Base-by-base conservation (phyloP, 495 filamentous ascomycete species). In the Annulohypoxylon maeteangense region DNA sequence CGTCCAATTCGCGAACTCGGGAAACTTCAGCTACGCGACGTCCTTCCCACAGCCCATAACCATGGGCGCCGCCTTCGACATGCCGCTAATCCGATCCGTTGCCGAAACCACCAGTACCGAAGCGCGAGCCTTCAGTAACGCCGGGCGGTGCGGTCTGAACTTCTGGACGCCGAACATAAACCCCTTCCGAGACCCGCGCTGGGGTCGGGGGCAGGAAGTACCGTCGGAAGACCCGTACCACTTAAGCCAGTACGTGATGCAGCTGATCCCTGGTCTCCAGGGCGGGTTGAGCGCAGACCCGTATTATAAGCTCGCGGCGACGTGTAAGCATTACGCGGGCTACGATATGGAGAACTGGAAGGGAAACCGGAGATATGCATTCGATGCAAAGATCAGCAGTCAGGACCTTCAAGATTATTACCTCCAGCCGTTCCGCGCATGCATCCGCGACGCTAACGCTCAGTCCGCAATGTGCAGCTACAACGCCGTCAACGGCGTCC, bases 111-210 rank as follows among this genome's bases (percentile, higher is more conserved):
- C 89, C n/a, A 82, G 80, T 1, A 90, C 85, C 0, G 87, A 91
- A 71, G 88, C 85, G 11, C 80, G 89, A 16, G 88, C 88, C 0
- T 90, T 90, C 70, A 88, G 82, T 74, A 91, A 91, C 60, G 85
- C 70, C 16, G 84, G 83, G 7, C 76, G 83, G 11, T 83, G 80
- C 63, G 87, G 87, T 0, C 73, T 90, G 5, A 85, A 90, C 70
- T 86, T 81, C 55, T 91, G 88, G 78, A 84, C 88, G 0, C 88
- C 88, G 0, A 89, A 90, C 70, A 90, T 90, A 76, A 91, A 91
- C 67, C 79, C 84, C 0, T 90, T 88, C 80, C 82, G 83, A 8
- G 86, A 88, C 61, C 87, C 87, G 0, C 78, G 87, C 3, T 90
- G 87, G 87, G 87, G 87, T 7, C 79, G 87, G n/a, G 87, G 87